Evolutionary conservation across 2,329 filamentous ascomycete species (phyloP).

Genomic region (Alternaria viburni): DNA sequence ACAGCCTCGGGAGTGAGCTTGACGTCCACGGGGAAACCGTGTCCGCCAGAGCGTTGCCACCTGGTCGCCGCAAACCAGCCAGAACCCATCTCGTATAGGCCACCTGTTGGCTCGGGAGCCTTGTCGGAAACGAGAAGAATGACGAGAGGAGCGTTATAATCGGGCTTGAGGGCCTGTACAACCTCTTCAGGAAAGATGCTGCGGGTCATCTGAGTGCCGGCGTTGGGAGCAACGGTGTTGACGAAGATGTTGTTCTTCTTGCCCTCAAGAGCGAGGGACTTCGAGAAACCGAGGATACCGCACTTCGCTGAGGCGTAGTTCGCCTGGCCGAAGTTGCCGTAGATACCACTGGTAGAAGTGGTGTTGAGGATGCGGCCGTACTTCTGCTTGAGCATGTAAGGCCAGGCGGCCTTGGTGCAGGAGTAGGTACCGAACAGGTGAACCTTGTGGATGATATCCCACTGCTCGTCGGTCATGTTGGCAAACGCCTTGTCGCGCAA

Average conservation of each 20-base stretch:
- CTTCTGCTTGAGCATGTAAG: constrained; percentile 97
- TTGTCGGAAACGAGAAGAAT: constrained; percentile 86
- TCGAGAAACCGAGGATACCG: constrained; percentile 94
- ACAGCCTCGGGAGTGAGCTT: constrained; percentile 81
- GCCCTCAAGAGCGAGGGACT: constrained; percentile 89
- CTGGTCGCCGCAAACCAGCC: constrained; percentile 91
- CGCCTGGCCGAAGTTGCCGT: constrained; percentile 98
- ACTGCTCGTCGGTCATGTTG: constrained; percentile 95
- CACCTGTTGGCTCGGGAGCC: constrained; percentile 83
- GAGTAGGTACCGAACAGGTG: constrained; percentile 96
- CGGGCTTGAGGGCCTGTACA: constrained; percentile 98
- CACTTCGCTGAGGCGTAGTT: constrained; percentile 80
- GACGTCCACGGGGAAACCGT: constrained; percentile 88
- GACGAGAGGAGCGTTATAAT: constrained; percentile 94
- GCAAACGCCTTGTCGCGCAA: constrained; percentile 96
- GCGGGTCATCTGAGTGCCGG: constrained; percentile 92
- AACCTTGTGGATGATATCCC: constrained; percentile 90
- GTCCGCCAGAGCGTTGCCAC: constrained; percentile 91
- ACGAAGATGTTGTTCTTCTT: constrained; percentile 97
- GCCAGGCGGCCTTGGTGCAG: constrained; percentile 96
- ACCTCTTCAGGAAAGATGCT: constrained; percentile 96
- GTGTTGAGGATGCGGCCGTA: constrained; percentile 98
- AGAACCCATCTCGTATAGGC: constrained; percentile 91
- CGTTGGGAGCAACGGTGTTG: constrained; percentile 98
- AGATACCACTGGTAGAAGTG: constrained; percentile 94